Base-by-base conservation (phyloP, 2,329 filamentous ascomycete genomes). In the Fusarium luffae region DNA sequence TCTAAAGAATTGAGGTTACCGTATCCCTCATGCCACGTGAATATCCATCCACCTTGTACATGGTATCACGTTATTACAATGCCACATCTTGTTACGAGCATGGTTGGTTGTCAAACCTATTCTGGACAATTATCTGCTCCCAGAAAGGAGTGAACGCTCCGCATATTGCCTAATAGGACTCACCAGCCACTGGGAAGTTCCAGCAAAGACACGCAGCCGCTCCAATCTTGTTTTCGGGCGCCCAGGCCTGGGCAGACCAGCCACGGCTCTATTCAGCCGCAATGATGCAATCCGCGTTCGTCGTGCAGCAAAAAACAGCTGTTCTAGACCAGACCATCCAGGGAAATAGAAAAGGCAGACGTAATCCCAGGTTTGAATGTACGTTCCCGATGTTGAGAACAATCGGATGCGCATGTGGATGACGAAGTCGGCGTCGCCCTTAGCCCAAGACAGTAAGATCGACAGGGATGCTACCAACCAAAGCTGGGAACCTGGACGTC, bases 361-460 rank as follows among this genome's bases (percentile, higher is more conserved):
- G 51, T 41, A 68, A 59, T 51, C 41, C 57, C 40, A 57, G 47
- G 23, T 44, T 7, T 37, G 43, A 69, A 69, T 32, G 42, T 44
- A 21, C 7, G 50, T 65, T 56, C 27, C 14, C 16, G 23, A n/a
- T 41, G 32, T 41, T 21, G 12, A 27, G 23, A 28, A 27, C 47
- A 34, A 30, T 46, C 37, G 30, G 18, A 27, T 34, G 42, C 25
- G 62, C 3, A 59, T 60, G 50, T 54, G 12, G n/a, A 70, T 70
- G 68, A 70, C 68, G 68, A 51, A 21, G 14, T 37, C 52, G 68
- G 68, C 68, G 54, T 5, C 25, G 30, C 25, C n/a, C 60, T 66
- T 69, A 34, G 18, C 67, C 63, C 3, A 51, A 52, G 11, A 3
- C 16, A 52, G 68, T 41, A 70, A 64, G 67, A 41, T 50, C n/a